phyloP scores from a whole-genome alignment of 192 early-diverging fungal genomes.

The Rhizoclosmatium globosum region DNA sequence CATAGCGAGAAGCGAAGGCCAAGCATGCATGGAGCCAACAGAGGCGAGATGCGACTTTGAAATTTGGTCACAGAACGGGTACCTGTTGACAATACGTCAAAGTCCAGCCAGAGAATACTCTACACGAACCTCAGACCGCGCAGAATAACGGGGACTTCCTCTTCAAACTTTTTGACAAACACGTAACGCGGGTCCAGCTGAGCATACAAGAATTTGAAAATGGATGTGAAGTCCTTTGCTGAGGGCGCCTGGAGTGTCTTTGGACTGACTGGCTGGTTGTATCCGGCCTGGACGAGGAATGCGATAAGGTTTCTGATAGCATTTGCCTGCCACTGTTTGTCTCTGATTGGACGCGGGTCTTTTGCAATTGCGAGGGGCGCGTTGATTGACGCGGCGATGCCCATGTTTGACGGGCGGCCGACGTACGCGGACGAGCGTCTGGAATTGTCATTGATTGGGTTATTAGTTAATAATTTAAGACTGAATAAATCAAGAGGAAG shows the following conservation, averaged over 20 bases:
- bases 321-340: conserved; percentile 64
- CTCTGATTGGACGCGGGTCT: conserved; percentile 75
- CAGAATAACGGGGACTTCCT: conserved; percentile 68
- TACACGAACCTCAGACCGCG: conserved; percentile 57
- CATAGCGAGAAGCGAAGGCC: conserved; percentile 74
- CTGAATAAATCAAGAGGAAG: background rate
- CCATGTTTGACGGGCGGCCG: conserved; percentile 22
- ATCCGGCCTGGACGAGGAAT: conserved; percentile 71
- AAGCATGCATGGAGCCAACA: conserved; percentile 74
- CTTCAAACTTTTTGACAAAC: conserved; percentile 71
- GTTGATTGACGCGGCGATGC: conserved; percentile 10
- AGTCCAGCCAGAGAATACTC: conserved; percentile 21
- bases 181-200: conserved; percentile 72
- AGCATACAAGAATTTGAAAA: conserved; percentile 79
- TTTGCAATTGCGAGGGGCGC: conserved; percentile 50
- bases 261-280: conserved; percentile 61
- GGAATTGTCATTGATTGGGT: background rate
- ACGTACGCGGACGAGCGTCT: conserved; percentile 25
- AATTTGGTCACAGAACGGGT: conserved; percentile 70
- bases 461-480: background rate
- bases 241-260: conserved; percentile 70
- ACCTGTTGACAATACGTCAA: conserved; percentile 44
- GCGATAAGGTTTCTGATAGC: conserved; percentile 68
- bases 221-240: conserved; percentile 74
- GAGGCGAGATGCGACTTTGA: conserved; percentile 75